Evolutionary conservation across 2,329 filamentous ascomycete species (phyloP), one percentile per base, ranked within the genome.

Genomic region (Teratosphaeria epicoccoides): DNA sequence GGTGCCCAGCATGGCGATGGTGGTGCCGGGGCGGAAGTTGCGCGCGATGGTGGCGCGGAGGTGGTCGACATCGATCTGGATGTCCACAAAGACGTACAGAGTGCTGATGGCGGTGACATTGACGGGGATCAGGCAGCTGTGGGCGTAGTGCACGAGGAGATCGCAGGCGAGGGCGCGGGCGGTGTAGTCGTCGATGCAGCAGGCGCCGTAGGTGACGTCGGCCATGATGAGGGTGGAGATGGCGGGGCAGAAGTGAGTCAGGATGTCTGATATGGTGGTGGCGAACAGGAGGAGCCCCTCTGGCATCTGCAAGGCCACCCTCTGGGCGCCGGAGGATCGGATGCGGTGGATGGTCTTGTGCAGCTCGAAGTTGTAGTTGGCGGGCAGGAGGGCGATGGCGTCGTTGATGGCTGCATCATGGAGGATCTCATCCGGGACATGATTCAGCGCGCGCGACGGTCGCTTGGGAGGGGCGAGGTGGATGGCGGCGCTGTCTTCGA

Each of bases 331-430:
- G 7, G 85, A 82, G 1, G 84, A 85, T 44, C 88, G 85, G 68
- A 98, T 90, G 46, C 91, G 83, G 70, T 97, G 89, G 63, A 98
- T 94, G 7, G 93, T 98, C 73, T 98, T 98, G 67, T 88, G 93
- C 51, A 98, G 89, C 73, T 98, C 93, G 68, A 98, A 98, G 62
- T 87, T 91, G 77, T 98, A 98, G 74, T 98, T 98, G n/a, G 81
- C 75, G 1, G 93, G 93, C 2, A 98, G 81, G 26, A 98, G 79
- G 5, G 82, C 77, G 53, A 97, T 89, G 3, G 93, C 93, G 44
- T 83, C 85, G 68, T 91, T 91, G 63, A 98, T 86, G 46, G 85
- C 87, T 46, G 83, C 76, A 63, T 98, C 85, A 57, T 95, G 79
- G 20, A 93, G 76, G 57, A 98, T 95, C 57, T 91, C 85, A 14